Percentiles rank a stretch among this genome's conserved stretches.
Evolutionary conservation across 805 yeast genomes (phyloP).

Genomic region (Candida ponderosae): DNA sequence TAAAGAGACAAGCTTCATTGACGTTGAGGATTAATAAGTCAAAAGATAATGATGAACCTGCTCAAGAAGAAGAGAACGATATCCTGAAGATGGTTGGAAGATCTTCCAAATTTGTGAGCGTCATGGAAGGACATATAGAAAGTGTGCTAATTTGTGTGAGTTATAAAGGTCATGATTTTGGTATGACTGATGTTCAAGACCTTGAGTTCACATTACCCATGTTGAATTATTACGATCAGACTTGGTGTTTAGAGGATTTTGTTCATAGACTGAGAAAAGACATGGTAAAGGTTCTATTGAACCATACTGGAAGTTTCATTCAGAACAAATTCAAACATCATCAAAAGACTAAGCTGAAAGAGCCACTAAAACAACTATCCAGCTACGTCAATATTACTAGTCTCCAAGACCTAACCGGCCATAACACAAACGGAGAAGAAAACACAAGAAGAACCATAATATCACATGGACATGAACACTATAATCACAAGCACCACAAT

Average conservation of each 20-base stretch:
- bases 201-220: conserved; percentile 45
- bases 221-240: conserved; percentile 34
- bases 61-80: conserved; percentile 18
- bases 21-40: background rate
- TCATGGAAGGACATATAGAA: conserved; percentile 44
- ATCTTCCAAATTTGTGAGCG: conserved; percentile 61
- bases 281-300: conserved; percentile 44
- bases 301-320: conserved; percentile 52
- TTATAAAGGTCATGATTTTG: conserved; percentile 54
- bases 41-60: background rate
- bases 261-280: conserved; percentile 44
- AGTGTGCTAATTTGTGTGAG: conserved; percentile 50
- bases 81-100: conserved; percentile 61
- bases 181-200: conserved; percentile 51
- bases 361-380: conserved; percentile 22
- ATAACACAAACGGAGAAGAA: background rate
- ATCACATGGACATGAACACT: background rate
- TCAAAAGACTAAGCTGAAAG: conserved; percentile 24
- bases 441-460: too few species aligned
- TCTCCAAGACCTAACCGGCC: background rate
- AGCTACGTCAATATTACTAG: conserved; percentile 14
- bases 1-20: background rate
- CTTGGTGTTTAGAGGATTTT: conserved; percentile 56
- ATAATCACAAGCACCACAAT: background rate
- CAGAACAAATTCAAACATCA: conserved; percentile 51